Percentiles rank a stretch among this genome's conserved stretches.
Conservation (phyloP, 176 grass and related monocot genomes). For the Bromus sterilis region DNA sequence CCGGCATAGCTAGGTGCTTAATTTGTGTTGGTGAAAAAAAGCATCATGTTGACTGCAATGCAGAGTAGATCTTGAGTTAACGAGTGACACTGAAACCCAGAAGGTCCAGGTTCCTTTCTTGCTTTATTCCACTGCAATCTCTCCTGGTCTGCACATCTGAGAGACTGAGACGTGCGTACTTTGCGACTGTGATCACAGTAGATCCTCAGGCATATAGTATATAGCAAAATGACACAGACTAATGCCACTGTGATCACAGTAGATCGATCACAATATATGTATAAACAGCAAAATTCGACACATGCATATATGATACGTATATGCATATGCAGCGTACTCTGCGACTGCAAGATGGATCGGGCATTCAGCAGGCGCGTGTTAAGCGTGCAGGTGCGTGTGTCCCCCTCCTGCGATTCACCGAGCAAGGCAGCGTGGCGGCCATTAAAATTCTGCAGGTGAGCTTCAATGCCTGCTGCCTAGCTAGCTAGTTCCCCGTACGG, state of each 20-base stretch:
- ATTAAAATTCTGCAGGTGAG: not conserved
- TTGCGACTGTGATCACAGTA: too few species aligned
- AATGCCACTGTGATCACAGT: too few species aligned
- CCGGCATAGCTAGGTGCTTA: too few species aligned
- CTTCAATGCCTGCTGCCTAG: not conserved
- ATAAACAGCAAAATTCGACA: too few species aligned
- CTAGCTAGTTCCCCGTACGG: too few species aligned
- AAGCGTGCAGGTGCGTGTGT: not conserved
- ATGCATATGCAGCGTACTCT: not conserved
- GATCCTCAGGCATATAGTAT: too few species aligned
- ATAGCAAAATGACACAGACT: too few species aligned
- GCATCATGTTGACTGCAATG: not conserved
- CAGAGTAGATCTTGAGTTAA: not conserved
- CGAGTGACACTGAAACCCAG: not conserved
- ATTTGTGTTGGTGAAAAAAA: not conserved
- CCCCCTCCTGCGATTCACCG: not conserved
- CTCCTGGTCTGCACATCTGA: not conserved
- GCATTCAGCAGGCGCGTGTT: not conserved
- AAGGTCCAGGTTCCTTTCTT: not conserved
- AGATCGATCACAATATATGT: not conserved
- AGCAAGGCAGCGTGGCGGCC: slow-evolving; percentile 22
- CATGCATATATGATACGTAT: too few species aligned
- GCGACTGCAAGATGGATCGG: too few species aligned
- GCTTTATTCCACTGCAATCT: not conserved
- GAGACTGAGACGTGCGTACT: not conserved